phyloP scores from a whole-genome alignment of 140 eudicot species.

The Flaveria floridana region DNA sequence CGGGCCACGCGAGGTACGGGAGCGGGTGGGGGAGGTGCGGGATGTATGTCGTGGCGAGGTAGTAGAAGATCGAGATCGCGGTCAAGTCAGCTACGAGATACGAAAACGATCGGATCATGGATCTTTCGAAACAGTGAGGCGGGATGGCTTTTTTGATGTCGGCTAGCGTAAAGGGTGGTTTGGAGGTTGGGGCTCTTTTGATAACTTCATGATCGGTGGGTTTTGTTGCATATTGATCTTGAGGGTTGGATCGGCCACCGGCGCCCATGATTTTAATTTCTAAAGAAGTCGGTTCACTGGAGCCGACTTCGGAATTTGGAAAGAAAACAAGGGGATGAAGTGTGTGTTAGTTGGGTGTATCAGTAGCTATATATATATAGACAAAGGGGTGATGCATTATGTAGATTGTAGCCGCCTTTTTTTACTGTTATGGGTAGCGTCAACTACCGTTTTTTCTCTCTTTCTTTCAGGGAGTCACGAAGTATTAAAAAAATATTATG shows the following conservation, averaged over 20 bases:
- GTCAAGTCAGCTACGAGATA: conserved; percentile 51
- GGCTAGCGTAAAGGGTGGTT: conserved; percentile 67
- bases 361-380: not conserved
- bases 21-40: conserved; percentile 50
- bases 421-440: not conserved
- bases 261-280: conserved; percentile 28
- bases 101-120: conserved; percentile 53
- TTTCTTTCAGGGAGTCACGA: not conserved
- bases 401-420: not conserved
- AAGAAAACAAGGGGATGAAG: not conserved
- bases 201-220: conserved; percentile 3
- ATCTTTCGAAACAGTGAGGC: conserved; percentile 69
- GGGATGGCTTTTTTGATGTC: conserved; percentile 73
- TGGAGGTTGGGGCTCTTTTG: conserved; percentile 54
- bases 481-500: not conserved
- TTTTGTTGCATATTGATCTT: conserved; percentile 32
- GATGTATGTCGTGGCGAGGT: conserved; percentile 52
- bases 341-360: not conserved
- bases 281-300: not conserved
- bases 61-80: conserved; percentile 47
- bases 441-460: no score
- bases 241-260: conserved; percentile 28
- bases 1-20: conserved; percentile 60
- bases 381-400: not conserved
- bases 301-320: not conserved